Conservation (phyloP, 108 stramenopile genomes). For the Mayamaea pseudoterrestris region DNA sequence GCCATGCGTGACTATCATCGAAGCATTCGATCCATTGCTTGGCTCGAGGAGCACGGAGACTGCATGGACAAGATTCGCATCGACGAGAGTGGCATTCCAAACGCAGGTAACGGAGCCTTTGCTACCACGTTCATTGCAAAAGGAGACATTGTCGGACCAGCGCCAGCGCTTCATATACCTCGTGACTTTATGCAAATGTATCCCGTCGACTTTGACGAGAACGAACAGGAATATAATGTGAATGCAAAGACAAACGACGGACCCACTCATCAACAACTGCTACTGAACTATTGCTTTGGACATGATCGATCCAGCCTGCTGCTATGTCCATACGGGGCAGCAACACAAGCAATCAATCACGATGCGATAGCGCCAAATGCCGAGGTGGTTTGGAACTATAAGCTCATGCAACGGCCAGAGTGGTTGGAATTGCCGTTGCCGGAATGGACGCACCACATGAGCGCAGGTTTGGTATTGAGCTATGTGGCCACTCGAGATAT, state of each 20-base stretch:
- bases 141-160: slow-evolving; percentile 9
- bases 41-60: slow-evolving; percentile 15
- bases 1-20: slow-evolving; percentile 16
- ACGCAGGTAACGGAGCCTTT: slow-evolving; percentile 43
- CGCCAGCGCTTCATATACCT: slow-evolving; percentile 29
- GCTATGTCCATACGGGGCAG: slow-evolving; percentile 31
- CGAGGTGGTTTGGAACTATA: too few relatives aligned
- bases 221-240: not conserved
- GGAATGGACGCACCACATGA: slow-evolving; percentile 13
- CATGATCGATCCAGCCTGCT: slow-evolving; percentile 30
- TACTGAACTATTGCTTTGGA: slow-evolving; percentile 41
- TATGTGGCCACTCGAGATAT: slow-evolving; percentile 44
- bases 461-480: slow-evolving; percentile 24
- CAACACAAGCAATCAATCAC: slow-evolving; percentile 51
- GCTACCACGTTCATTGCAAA: slow-evolving; percentile 24
- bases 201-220: slow-evolving; percentile 2
- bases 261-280: slow-evolving; percentile 16
- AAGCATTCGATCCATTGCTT: slow-evolving; percentile 14
- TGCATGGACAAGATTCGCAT: slow-evolving; percentile 50
- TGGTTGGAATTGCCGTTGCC: slow-evolving; percentile 6
- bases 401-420: slow-evolving; percentile 16
- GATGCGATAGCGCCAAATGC: not conserved
- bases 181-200: slow-evolving; percentile 4
- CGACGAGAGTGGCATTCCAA: slow-evolving; percentile 27
- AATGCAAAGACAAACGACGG: not conserved